These are phyloP conservation scores for Xylaria telfairii DNA, from an alignment of 495 filamentous ascomycete species.

Conservation along the genomic window DNA sequence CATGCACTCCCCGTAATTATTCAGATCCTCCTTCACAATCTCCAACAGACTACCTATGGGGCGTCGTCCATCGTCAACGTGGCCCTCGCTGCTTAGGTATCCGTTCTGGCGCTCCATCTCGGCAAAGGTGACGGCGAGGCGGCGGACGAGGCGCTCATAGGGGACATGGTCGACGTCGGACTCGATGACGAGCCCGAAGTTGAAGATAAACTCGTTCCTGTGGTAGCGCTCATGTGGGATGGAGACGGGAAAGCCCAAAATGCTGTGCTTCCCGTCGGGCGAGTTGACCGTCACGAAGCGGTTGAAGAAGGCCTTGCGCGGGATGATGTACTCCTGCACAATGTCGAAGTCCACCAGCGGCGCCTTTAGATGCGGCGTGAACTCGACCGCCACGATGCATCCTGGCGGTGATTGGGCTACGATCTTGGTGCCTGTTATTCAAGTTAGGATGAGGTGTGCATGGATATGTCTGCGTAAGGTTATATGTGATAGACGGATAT, in stretches of 20 bases:
- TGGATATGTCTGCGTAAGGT: no score
- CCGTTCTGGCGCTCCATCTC: slow-evolving; percentile 86
- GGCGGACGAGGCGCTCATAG: slow-evolving; percentile 83
- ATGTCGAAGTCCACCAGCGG: slow-evolving; percentile 83
- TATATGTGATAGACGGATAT: background rate
- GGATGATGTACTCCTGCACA: slow-evolving; percentile 89
- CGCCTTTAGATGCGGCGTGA: slow-evolving; percentile 57
- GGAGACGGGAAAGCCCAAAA: slow-evolving; percentile 89
- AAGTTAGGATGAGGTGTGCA: background rate
- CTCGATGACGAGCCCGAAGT: slow-evolving; percentile 84
- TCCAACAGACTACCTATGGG: slow-evolving; percentile 84
- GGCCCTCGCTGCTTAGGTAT: slow-evolving; percentile 68
- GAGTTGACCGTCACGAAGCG: slow-evolving; percentile 79
- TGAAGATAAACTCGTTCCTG: slow-evolving; percentile 98
- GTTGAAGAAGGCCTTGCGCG: slow-evolving; percentile 88
- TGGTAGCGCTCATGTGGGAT: slow-evolving; percentile 77
- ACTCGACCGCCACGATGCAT: slow-evolving; percentile 65
- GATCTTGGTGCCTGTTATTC: slow-evolving; percentile 74
- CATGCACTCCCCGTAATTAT: slow-evolving; percentile 98
- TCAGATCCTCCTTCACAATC: slow-evolving; percentile 91
- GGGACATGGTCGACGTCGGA: slow-evolving; percentile 64
- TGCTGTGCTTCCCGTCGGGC: slow-evolving; percentile 72
- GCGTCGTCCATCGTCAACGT: slow-evolving; percentile 50
- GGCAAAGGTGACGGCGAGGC: slow-evolving; percentile 83
- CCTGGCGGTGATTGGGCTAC: slow-evolving; percentile 75